Conservation (phyloP, 495 filamentous ascomycete genomes). For the Penicillium alfredii region DNA sequence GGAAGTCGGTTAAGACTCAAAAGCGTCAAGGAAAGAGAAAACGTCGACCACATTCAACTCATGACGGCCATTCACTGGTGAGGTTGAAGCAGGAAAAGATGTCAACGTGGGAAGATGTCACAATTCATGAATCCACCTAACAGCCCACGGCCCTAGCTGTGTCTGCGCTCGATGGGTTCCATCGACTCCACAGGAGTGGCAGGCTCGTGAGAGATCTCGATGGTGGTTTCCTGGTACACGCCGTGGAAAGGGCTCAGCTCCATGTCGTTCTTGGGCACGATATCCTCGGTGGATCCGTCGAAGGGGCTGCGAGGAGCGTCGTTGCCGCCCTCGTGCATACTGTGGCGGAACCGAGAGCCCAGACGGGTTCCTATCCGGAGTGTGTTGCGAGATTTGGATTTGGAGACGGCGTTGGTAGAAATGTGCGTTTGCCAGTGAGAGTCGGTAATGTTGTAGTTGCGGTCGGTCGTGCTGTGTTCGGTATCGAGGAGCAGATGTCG, state of each 20-base stretch:
- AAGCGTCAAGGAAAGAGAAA: no score
- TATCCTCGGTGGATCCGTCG: constrained; percentile 34
- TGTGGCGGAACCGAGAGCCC: constrained; percentile 20
- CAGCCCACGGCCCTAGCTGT: no score
- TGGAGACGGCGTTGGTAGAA: constrained; percentile 14
- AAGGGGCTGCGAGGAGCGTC: constrained; percentile 23
- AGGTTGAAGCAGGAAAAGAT: not conserved
- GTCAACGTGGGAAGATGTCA: no score
- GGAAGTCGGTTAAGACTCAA: no score
- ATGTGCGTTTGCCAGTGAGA: constrained; percentile 31
- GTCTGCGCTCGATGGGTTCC: constrained; percentile 1
- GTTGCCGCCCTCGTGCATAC: constrained; percentile 15
- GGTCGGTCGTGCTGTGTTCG: constrained; percentile 30
- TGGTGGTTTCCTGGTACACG: constrained; percentile 40
- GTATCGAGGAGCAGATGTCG: constrained; percentile 35
- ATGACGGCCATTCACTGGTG: not conserved
- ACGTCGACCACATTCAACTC: no score
- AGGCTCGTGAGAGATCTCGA: constrained; percentile 37
- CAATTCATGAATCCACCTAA: no score
- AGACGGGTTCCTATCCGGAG: constrained; percentile 18
- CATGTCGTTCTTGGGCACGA: constrained; percentile 30
- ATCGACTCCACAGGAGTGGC: constrained; percentile 15
- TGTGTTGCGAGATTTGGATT: constrained; percentile 11
- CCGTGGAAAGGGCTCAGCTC: constrained; percentile 28
- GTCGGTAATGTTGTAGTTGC: constrained; percentile 18